Conservation (phyloP, 306 rosid genomes). For the Myrica gale region DNA sequence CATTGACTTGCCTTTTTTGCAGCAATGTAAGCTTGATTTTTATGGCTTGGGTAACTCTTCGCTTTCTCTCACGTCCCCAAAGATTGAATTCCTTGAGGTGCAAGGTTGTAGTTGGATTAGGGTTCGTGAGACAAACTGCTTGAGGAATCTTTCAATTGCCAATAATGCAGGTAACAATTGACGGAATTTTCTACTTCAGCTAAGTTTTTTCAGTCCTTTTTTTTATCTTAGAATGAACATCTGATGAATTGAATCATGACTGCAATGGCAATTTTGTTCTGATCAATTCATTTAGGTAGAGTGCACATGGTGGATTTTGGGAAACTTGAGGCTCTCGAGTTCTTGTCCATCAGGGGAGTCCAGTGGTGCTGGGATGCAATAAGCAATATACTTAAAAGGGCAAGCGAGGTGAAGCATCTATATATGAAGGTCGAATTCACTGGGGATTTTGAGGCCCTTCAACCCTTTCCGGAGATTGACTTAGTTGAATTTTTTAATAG, state of each 20-base stretch:
- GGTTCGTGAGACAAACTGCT: conserved; percentile 54
- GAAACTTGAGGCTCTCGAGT: conserved; percentile 66
- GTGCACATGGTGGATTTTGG: conserved; percentile 89
- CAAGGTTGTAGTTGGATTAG: conserved; percentile 97
- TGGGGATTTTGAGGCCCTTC: conserved; percentile 78
- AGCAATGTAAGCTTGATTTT: conserved; percentile 84
- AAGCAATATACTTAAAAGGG: conserved; percentile 73
- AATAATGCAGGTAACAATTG: conserved; percentile 62
- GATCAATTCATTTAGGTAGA: conserved; percentile 57
- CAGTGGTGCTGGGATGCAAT: conserved; percentile 97
- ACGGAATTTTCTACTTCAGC: not conserved
- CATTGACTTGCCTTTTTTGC: conserved; percentile 58
- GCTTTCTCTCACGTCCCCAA: conserved; percentile 59
- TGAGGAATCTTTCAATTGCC: conserved; percentile 70
- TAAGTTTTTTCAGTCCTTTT: not conserved
- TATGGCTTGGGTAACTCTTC: conserved; percentile 76
- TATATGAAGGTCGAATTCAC: conserved; percentile 95
- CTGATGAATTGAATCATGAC: not conserved
- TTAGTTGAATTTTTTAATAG: conserved; percentile 87
- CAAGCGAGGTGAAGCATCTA: conserved; percentile 85
- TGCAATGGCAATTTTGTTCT: not conserved
- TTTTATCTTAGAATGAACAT: not conserved
- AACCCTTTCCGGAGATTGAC: conserved; percentile 92
- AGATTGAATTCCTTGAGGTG: conserved; percentile 74
- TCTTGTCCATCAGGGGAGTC: conserved; percentile 72